Percentiles rank a stretch among this genome's conserved stretches.
Evolutionary conservation across 192 early-diverging fungal species (phyloP).

Genomic region (Coemansia sp.): DNA sequence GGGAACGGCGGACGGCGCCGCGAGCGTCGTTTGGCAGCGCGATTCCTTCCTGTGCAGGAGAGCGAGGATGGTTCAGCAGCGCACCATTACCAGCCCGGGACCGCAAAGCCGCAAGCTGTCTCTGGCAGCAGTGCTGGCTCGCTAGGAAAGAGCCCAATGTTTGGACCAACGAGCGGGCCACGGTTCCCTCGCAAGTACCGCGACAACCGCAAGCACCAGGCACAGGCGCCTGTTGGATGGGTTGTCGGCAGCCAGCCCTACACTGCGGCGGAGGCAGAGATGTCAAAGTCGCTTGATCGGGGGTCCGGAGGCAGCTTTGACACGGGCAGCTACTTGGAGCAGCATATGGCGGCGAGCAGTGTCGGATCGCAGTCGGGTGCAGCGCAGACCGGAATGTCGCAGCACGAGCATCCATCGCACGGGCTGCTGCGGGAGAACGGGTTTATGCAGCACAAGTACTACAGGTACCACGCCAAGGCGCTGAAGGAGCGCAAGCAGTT

Average conservation of each 20-base stretch:
- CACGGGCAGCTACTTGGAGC: constrained; percentile 36
- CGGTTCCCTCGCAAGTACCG: constrained; percentile 58
- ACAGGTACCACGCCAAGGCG: constrained; percentile 92
- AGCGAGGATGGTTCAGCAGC: constrained; percentile 14
- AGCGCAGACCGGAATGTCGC: constrained; percentile 27
- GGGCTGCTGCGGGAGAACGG: constrained; percentile 94
- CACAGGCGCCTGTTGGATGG: constrained; percentile 76
- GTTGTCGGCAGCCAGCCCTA: constrained; percentile 73
- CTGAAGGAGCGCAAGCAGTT: constrained; percentile 89
- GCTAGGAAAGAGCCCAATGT: constrained; percentile 56
- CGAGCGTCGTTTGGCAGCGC: constrained; percentile 41
- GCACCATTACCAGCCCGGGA: background rate
- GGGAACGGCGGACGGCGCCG: constrained; percentile 25
- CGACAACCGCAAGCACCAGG: constrained; percentile 68
- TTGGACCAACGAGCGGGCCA: constrained; percentile 47
- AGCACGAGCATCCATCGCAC: constrained; percentile 88
- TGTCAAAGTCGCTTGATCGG: constrained; percentile 58
- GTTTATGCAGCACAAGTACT: constrained; percentile 97
- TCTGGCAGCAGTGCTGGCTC: constrained; percentile 35
- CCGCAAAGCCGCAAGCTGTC: constrained; percentile 4
- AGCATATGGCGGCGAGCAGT: constrained; percentile 27
- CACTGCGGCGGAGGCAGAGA: constrained; percentile 55
- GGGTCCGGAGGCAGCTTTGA: constrained; percentile 52
- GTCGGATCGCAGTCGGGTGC: constrained; percentile 18
- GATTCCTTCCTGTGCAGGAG: constrained; percentile 53